Percentiles rank a stretch among this genome's conserved stretches.
phyloP scores from a whole-genome alignment of 2,329 filamentous ascomycete species.

The Metarhizium guizhouense region DNA sequence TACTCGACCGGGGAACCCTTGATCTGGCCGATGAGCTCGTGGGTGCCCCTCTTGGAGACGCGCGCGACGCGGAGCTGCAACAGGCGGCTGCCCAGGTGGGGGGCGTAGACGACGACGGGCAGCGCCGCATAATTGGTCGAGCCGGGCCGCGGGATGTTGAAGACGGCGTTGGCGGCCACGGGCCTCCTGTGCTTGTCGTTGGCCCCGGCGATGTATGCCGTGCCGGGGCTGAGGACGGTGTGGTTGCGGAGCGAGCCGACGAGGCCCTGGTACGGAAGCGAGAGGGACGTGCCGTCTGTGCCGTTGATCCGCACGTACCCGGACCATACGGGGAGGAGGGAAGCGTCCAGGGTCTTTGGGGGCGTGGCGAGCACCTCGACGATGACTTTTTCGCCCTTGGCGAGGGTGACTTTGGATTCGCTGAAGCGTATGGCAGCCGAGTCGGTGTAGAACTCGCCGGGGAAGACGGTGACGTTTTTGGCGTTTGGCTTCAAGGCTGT shows the following conservation, averaged over 20 bases:
- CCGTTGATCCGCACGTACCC: constrained; percentile 7
- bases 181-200: constrained; percentile 10
- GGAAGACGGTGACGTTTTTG: neutral
- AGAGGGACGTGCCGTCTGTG: constrained; percentile 19
- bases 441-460: neutral
- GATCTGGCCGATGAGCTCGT: constrained; percentile 24
- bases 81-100: constrained; percentile 10
- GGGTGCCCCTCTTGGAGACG: constrained; percentile 15
- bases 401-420: neutral
- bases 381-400: neutral
- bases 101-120: constrained; percentile 19
- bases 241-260: constrained; percentile 21
- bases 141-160: constrained; percentile 1
- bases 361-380: constrained; percentile 3
- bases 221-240: constrained; percentile 22
- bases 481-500: constrained; percentile 28
- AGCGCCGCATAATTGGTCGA: constrained; percentile 16
- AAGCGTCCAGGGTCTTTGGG: neutral
- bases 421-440: neutral
- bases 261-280: constrained; percentile 26
- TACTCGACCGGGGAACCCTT: constrained; percentile 24
- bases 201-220: constrained; percentile 22
- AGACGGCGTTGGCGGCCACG: constrained; percentile 14
- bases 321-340: constrained; percentile 6
- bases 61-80: constrained; percentile 3